Conservation (phyloP, 1,284 basidiomycete species). For the Ganoderma boninense region DNA sequence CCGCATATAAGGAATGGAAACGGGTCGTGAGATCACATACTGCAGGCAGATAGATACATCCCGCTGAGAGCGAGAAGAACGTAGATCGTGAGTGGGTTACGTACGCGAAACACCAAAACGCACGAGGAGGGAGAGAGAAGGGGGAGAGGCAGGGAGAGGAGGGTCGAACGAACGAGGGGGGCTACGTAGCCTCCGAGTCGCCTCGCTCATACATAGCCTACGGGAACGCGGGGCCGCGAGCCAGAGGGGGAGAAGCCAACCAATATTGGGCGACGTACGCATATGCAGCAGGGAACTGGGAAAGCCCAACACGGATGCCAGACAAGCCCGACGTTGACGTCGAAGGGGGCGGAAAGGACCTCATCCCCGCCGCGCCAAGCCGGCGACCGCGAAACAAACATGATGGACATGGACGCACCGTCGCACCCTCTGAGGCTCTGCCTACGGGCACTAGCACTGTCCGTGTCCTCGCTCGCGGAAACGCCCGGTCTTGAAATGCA, state of each 20-base stretch:
- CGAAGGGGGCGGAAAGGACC: neutral
- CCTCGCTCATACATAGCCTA: neutral
- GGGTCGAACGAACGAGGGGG: neutral
- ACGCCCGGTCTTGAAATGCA: neutral
- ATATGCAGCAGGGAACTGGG: neutral
- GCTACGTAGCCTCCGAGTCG: no score
- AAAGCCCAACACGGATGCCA: neutral
- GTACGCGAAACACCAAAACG: no score
- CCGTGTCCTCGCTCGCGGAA: neutral
- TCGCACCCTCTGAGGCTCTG: no score
- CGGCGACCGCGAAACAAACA: neutral
- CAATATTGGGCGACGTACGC: neutral
- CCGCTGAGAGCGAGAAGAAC: no score
- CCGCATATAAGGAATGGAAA: no score
- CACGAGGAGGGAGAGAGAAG: no score
- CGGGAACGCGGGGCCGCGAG: neutral
- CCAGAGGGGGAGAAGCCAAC: no score
- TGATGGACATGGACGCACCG: neutral
- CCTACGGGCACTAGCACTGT: no score
- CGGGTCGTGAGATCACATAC: no score
- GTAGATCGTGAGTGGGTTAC: no score
- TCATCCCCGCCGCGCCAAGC: conserved; percentile 1
- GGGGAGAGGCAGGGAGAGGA: no score
- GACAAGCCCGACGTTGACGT: neutral
- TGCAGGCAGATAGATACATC: no score